Conservation (phyloP, 768 basidiomycete species). For the Leccinum rimulosum region DNA sequence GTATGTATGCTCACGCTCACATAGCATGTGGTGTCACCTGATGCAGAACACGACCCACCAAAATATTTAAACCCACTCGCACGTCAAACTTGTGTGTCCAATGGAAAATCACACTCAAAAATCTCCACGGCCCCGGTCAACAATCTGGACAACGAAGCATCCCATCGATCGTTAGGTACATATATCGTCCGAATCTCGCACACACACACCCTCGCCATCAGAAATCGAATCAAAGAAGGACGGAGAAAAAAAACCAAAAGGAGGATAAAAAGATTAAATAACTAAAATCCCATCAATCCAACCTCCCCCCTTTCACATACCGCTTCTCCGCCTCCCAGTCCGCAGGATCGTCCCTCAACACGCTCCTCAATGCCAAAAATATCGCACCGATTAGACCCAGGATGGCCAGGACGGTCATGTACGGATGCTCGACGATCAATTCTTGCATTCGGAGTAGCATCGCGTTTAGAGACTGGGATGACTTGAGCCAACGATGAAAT, state of each 20-base stretch:
- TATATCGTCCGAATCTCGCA: neutral
- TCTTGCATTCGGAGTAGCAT: slow-evolving; percentile 9
- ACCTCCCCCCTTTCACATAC: slow-evolving; percentile 17
- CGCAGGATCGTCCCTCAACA: slow-evolving; percentile 15
- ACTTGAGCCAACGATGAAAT: neutral
- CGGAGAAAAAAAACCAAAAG: neutral
- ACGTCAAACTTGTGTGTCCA: no score
- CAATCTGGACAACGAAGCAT: neutral
- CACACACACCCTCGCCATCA: neutral
- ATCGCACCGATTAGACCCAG: slow-evolving; percentile 7
- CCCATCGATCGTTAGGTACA: neutral
- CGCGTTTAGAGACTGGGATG: slow-evolving; percentile 16
- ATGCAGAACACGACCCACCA: no score
- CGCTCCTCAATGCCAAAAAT: slow-evolving; percentile 12
- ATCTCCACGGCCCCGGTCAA: no score
- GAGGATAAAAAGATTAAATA: neutral
- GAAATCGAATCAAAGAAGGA: neutral
- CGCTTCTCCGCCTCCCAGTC: slow-evolving; percentile 17
- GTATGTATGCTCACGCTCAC: no score
- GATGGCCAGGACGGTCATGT: slow-evolving; percentile 11
- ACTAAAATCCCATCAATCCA: slow-evolving; percentile 21
- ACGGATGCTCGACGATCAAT: slow-evolving; percentile 20
- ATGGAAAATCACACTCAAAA: no score
- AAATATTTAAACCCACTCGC: no score
- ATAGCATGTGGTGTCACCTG: no score